Base-by-base conservation (phyloP, 2,329 filamentous ascomycete genomes). In the Phyllosticta paracitricarpa region DNA sequence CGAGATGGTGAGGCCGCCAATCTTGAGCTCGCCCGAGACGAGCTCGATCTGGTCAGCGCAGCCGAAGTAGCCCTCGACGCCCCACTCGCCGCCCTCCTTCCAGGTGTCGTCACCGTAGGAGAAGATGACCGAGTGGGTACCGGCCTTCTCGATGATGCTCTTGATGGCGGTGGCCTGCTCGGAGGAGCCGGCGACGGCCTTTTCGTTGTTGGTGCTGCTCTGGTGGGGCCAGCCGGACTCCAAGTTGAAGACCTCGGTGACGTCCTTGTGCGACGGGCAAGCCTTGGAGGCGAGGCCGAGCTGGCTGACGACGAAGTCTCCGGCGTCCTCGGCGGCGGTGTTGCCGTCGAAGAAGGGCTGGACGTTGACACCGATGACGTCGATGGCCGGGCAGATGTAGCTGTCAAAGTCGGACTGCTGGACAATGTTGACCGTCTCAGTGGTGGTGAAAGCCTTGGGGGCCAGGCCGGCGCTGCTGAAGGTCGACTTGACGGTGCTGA, bases 321-420 rank as follows among this genome's bases (percentile, higher is more conserved):
- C 93, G 61, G 92, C 91, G 57, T 82, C 70, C 3, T 76, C 69
- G 63, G 91, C 83, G 25, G 76, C 71, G 65, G 87, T 82, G 62
- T 82, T 78, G 54, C 84, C 72, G 81, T 95, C 95, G 88, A 97
- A 97, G 88, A 89, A 97, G 67, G 92, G 86, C 80, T 97, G 92
- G 70, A 95, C 85, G 82, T 97, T 96, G 76, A 85, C 86, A 75
- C 87, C 89, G 48, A 90, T 82, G 64, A 95, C 79, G 72, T 96
- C 91, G 63, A 97, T 81, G 68, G 81, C 82, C 40, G 70, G 68
- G 82, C 93, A 97, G 64, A 97, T 82, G 56, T 64, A 30, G 25
- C 69, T 35, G 24, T 75, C 76, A 33, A 72, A 69, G 61, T 22
- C 19, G 19, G 81, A 82, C 65, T 78, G 67, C 77, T 90, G 78